Evolutionary conservation across 1,139 yeast genomes (phyloP), one percentile per base, ranked within the genome.

Genomic region (Pichia sp.): DNA sequence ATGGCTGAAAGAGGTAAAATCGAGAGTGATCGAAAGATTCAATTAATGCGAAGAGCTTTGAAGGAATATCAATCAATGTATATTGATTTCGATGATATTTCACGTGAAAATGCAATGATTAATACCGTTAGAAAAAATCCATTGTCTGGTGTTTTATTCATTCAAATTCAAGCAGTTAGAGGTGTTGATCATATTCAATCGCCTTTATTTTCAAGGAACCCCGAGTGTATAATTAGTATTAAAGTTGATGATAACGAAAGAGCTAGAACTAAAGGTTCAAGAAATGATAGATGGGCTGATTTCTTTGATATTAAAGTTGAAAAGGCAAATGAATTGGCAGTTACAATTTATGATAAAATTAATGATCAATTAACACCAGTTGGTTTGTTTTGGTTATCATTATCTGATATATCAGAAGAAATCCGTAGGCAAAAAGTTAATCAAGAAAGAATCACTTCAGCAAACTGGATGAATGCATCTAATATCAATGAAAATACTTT

Each of bases 181-280:
- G 96, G 90, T 67, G 89, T 91, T 41, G 97, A 91, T 64, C 99
- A 93, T 68, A 84, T 91, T 49, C 88, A 95, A 6, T 82, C 95
- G 8, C 90, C 95, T 13, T 68, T 77, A 66, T 83, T 87, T 60
- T 77, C 89, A 45, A 84, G 85, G 65, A 78, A 84, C 51, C 90
- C 95, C 0, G 99, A 93, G 64, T 82, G 95, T 3, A 75, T 80
- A 56, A 84, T 90, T 18, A 74, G 84, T 2, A 73, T 93, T 60
- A 90, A 89, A 64, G 81, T 91, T 49, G 99, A 93, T 67, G 97
- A 91, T 66, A 88, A 84, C 38, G 60, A 57, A 46, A 57, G 42
- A 42, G 95, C 85, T 1, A 80, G 80, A 61, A 87, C 98, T 0
- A 84, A 80, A 62, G 77, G 82, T 18, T 79, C 95, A 13, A 79